These are phyloP conservation scores for Phaeotremella fagi DNA, from an alignment of 768 basidiomycete genomes.

Conservation along the genomic window DNA sequence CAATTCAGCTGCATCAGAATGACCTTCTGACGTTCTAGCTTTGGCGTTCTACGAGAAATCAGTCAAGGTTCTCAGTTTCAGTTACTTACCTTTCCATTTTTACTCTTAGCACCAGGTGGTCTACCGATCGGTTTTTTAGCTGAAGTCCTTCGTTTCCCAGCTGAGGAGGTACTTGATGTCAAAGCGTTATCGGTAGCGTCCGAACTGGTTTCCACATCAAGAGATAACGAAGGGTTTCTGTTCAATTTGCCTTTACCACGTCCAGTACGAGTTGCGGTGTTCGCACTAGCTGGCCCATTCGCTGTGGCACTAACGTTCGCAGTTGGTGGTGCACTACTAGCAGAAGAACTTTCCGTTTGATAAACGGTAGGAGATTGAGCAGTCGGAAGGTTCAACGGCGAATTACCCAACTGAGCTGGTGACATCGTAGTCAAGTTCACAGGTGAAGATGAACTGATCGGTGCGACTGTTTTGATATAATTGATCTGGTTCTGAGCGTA, in stretches of 20 bases:
- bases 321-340: constrained; percentile 4
- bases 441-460: constrained; percentile 20
- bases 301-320: background rate
- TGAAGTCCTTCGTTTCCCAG: constrained; percentile 10
- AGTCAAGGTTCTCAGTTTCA: background rate
- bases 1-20: background rate
- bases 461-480: constrained; percentile 10
- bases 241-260: constrained; percentile 5
- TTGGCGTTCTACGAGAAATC: constrained; percentile 5
- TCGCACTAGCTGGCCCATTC: too few relatives aligned
- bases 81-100: constrained; percentile 13
- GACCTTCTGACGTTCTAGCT: constrained; percentile 7
- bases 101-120: constrained; percentile 5
- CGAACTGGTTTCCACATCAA: constrained; percentile 9
- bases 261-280: too few relatives aligned
- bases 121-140: constrained; percentile 9
- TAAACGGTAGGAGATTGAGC: constrained; percentile 11
- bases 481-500: constrained; percentile 20
- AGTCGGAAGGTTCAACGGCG: background rate
- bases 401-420: constrained; percentile 7
- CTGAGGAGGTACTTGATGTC: constrained; percentile 7
- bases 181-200: constrained; percentile 7
- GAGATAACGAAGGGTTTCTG: constrained; percentile 1
- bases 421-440: constrained; percentile 5
- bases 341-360: constrained; percentile 4